phyloP scores from a whole-genome alignment of 768 basidiomycete species.

The Kwoniella dejecticola region DNA sequence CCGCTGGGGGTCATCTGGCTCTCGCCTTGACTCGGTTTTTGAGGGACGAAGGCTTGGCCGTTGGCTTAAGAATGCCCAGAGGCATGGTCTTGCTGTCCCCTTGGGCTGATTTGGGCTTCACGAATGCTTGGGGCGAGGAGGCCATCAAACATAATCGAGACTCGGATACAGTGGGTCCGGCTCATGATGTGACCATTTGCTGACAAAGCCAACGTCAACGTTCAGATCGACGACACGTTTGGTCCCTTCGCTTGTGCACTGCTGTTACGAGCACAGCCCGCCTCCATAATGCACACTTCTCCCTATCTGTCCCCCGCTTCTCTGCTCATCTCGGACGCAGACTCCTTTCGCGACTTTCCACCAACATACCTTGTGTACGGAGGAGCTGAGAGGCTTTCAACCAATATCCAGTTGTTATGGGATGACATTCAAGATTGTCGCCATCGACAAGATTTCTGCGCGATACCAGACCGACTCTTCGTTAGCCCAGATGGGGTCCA shows the following conservation, averaged over 20 bases:
- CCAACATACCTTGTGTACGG: conserved; percentile 43
- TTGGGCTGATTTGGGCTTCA: conserved; percentile 77
- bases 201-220: neutral
- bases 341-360: conserved; percentile 35
- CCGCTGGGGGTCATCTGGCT: conserved; percentile 85
- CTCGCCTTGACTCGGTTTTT: conserved; percentile 87
- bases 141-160: conserved; percentile 33
- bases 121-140: conserved; percentile 43
- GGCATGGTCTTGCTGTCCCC: conserved; percentile 87
- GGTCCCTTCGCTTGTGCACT: conserved; percentile 48
- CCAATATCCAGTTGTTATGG: conserved; percentile 42
- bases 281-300: conserved; percentile 35
- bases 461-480: conserved; percentile 23
- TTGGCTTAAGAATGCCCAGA: conserved; percentile 62
- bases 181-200: no score
- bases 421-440: conserved; percentile 22
- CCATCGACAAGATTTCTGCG: neutral
- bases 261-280: conserved; percentile 42
- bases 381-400: conserved; percentile 38
- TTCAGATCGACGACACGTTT: conserved; percentile 46
- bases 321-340: conserved; percentile 25
- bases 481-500: conserved; percentile 34
- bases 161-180: conserved; percentile 36
- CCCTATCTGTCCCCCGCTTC: conserved; percentile 44
- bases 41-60: conserved; percentile 74